Evolutionary conservation across 2,329 filamentous ascomycete species (phyloP), one percentile per base, ranked within the genome.

Genomic region (Pseudopithomyces chartarum): DNA sequence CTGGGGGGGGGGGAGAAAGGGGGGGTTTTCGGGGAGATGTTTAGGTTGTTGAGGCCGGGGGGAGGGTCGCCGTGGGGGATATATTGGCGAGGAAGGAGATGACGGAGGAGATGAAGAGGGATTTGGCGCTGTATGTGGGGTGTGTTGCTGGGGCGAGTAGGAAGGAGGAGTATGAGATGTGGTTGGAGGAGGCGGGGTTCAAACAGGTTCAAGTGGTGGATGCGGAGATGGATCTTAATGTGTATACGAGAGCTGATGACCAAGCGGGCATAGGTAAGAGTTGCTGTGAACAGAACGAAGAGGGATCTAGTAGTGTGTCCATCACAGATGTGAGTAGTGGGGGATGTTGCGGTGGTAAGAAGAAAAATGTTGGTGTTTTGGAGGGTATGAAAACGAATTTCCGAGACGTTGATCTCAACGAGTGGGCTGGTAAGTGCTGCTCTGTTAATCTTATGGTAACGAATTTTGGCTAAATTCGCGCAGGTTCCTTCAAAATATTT

Each of bases 141-240:
- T 89, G 86, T 57, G 78, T 88, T 26, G 78, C 83, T 1, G 85
- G 86, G 0, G 84, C 86, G 0, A 86, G 83, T 58, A 67, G 74
- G 54, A 76, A 84, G 0, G 60, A 33, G 1, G 78, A 83, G 51
- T 88, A 88, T 70, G 76, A 85, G 53, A 34, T 45, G 7, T 87
- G 80, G 67, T 67, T 89, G 29, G 48, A 49, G 4, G 65, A 79
- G 12, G 82, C 81, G 0, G 85, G 84, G 0, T 65, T 65, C 39
- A 19, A 22, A 2, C 52, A 64, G 15, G 43, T 61, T 2, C 7
- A 63, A n/a, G 57, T 67, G 23, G 52, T 64, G 8, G 61, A 64
- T 55, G 55, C 55, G 38, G 54, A 48, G 10, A 42, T 26, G 8
- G 58, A 65, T 52, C 40, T 63, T 36, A 63, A 64, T 54, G 54